Percentiles rank a stretch among this genome's conserved stretches.
These are phyloP conservation scores for Leucocoprinus birnbaumii DNA, from an alignment of 768 basidiomycete genomes.

Conservation along the genomic window DNA sequence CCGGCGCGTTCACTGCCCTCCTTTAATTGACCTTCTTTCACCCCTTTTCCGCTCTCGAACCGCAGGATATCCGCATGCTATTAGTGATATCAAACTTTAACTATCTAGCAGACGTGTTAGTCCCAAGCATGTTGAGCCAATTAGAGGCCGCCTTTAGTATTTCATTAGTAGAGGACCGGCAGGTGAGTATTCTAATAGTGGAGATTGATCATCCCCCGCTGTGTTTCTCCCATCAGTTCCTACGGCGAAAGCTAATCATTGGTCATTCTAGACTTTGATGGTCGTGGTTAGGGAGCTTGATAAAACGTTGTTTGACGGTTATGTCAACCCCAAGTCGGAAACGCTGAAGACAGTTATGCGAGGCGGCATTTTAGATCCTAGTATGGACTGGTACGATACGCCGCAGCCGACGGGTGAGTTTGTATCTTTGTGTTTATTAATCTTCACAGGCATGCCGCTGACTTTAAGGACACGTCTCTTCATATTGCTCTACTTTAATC, in stretches of 20 bases:
- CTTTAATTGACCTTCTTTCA: background rate
- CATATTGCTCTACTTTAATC: constrained; percentile 3
- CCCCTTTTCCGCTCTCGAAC: constrained; percentile 8
- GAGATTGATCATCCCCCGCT: constrained; percentile 13
- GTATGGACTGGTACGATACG: constrained; percentile 94
- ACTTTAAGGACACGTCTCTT: constrained; percentile 1
- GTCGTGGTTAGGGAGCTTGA: constrained; percentile 83
- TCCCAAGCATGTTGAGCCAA: constrained; percentile 79
- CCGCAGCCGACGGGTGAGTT: constrained; percentile 83
- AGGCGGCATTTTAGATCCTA: constrained; percentile 71
- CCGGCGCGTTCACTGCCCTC: background rate
- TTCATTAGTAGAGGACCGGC: constrained; percentile 68
- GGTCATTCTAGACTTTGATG: constrained; percentile 54
- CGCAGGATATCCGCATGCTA: constrained; percentile 81
- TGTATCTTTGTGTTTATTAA: background rate
- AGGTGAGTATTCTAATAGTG: constrained; percentile 34
- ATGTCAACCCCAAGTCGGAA: constrained; percentile 79
- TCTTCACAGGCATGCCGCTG: background rate
- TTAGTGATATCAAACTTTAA: constrained; percentile 89
- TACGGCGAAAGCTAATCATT: constrained; percentile 4
- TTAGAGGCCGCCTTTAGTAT: constrained; percentile 75
- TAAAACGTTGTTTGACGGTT: constrained; percentile 85
- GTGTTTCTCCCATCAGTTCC: constrained; percentile 8
- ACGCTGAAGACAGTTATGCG: constrained; percentile 65
- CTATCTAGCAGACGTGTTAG: constrained; percentile 62